Evolutionary conservation across 164 flowering plant genomes (phyloP), one percentile per base, ranked within the genome.

Genomic region (Litsea cubeba): DNA sequence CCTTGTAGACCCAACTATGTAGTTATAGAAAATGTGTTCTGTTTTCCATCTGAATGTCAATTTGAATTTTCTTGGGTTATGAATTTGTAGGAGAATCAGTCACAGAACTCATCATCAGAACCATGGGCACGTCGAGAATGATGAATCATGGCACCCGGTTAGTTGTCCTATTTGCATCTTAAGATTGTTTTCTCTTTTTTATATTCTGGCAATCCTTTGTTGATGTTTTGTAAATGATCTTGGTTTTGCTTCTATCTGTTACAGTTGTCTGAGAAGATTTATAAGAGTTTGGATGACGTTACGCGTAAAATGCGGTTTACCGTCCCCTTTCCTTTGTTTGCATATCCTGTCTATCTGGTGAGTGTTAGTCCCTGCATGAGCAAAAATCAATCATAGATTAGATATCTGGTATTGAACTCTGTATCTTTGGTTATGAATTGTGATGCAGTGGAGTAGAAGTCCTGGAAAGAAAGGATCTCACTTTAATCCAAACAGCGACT

Each of bases 391-490:
- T 22, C 28, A 12, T 63, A 63, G 66, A 63, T 23, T 25, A 25
- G 22, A 72, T 30, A 24, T 63, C 35, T 6, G 63, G 26, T 63
- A 25, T 24, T 23, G 26, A 63, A 63, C 54, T 40, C 40, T 23
- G 12, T 65, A 11, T 3, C 60, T 40, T 40, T 51, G 24, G 17
- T 65, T 51, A 14, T 46, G 32, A 25, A 23, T 23, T 75, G 72
- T 23, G 10, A 71, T 62, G 25, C 87, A 95, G 97, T 95, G 92
- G 95, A 20, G 72, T 26, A 80, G 99, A 76, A 95, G 94, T 79
- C 99, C 99, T 18, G 98, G 99, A 25, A 95, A 95, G 81, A 73
- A 69, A n/a, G 99, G 99, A 25, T 95, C 99, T 28, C 99, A 95
- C 71, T 95, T 79, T 71, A 66, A 94, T 62, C 98, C 99, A 3